Evolutionary conservation across 2,329 filamentous ascomycete genomes (phyloP), one percentile per base, ranked within the genome.

Genomic region (Podosphaera fusca): DNA sequence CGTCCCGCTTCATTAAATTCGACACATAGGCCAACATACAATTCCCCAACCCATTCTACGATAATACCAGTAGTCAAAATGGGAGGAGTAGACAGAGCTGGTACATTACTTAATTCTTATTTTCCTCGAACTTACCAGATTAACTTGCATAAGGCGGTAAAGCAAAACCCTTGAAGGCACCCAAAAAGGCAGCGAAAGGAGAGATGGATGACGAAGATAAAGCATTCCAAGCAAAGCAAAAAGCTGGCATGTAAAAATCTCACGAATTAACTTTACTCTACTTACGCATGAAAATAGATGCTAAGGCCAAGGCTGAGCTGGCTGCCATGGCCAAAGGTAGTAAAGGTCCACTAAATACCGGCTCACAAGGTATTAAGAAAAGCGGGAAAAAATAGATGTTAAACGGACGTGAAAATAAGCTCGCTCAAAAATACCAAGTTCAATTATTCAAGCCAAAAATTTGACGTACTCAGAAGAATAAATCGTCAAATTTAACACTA

Each of bases 311-410:
- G 71, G 90, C 94, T 74, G 87, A 88, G 8, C 69, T 94, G 72
- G 81, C 83, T n/a, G 76, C 81, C 60, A 85, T 87, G 74, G 83
- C 85, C 51, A 83, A 84, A 66, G 65, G 64, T 34, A 85, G 85
- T 70, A 94, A 94, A 74, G 90, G 90, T 2, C 89, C 90, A 42
- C 69, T 95, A 69, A 89, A 88, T 73, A 84, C 81, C 36, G 88
- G 87, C 38, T 71, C 76, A 54, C 87, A 94, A 73, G 88, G 87
- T 61, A 95, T 96, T 75, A 95, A 95, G 82, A 95, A 95, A 80
- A 92, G 85, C 60, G 89, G 88, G 71, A 95, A 95, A 85, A 94
- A 95, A 82, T 94, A 58, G 60, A 59, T 55, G 21, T 21, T 21
- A 21, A 21, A 21, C 21, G 21, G 21, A 21, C 21, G 21, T 21